A percentile compares a stretch with the other conserved stretches of the same genome.
phyloP scores from a whole-genome alignment of 495 filamentous ascomycete species.

The Neurospora intermedia region DNA sequence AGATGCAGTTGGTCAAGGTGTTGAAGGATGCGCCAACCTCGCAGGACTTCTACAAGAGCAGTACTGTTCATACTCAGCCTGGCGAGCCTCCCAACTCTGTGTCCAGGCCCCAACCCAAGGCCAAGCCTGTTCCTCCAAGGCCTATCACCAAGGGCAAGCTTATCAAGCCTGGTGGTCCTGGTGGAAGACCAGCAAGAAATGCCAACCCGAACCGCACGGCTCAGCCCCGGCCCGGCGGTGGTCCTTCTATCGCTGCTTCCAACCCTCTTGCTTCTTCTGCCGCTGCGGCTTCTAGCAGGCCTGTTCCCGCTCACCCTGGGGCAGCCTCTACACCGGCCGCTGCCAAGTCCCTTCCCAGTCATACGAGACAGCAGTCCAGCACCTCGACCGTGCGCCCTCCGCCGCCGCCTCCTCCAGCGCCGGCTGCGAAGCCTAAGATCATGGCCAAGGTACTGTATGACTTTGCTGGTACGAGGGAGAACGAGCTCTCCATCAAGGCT shows the following conservation, averaged over 20 bases:
- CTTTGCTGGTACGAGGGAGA: conserved; percentile 66
- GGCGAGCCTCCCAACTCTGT: conserved; percentile 78
- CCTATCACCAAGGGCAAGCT: conserved; percentile 88
- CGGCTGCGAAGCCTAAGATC: conserved; percentile 53
- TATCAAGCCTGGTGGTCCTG: conserved; percentile 79
- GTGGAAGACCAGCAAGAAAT: conserved; percentile 63
- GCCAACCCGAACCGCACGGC: conserved; percentile 39
- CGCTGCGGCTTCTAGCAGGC: conserved; percentile 33
- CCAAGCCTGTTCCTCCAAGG: conserved; percentile 71
- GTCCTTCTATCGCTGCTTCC: conserved; percentile 7
- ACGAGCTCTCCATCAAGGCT: conserved; percentile 65
- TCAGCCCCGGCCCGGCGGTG: conserved; percentile 28
- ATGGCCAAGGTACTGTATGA: conserved; percentile 86
- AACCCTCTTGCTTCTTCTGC: conserved; percentile 4
- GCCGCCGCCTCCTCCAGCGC: conserved; percentile 61
- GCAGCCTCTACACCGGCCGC: conserved; percentile 21
- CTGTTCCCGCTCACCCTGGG: conserved; percentile 36
- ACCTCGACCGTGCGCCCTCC: conserved; percentile 47
- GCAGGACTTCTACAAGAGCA: conserved; percentile 90
- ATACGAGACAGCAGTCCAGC: conserved; percentile 34
- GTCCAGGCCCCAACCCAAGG: conserved; percentile 75
- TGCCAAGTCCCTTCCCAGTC: conserved; percentile 27
- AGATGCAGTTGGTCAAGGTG: conserved; percentile 75
- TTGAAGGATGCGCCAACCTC: conserved; percentile 68
- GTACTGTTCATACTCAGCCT: conserved; percentile 71